Conservation (phyloP, 768 basidiomycete genomes). For the Mycena filopes region DNA sequence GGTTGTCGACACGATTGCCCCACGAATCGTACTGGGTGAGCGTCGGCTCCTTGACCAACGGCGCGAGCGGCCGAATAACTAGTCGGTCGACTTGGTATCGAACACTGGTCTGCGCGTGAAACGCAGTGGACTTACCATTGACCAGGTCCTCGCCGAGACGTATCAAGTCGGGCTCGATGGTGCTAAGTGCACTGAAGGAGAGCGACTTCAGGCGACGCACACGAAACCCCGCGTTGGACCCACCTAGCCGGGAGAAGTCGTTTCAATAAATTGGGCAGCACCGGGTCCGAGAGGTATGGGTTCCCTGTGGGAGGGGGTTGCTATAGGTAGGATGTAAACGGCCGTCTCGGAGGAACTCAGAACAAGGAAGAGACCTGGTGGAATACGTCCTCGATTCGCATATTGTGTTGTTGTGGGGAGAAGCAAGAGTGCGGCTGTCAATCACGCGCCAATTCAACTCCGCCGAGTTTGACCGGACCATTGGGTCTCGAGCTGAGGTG, state of each 20-base stretch:
- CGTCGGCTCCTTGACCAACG: constrained; percentile 57
- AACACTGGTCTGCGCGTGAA: not conserved
- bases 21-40: constrained; percentile 81
- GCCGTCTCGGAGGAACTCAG: too few species aligned
- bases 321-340: constrained; percentile 1
- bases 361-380: constrained; percentile 23
- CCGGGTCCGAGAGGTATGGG: constrained; percentile 70
- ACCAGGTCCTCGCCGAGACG: constrained; percentile 67
- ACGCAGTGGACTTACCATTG: constrained; percentile 53
- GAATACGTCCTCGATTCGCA: constrained; percentile 31
- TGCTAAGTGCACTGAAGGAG: constrained; percentile 50
- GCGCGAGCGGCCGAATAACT: constrained; percentile 68
- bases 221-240: constrained; percentile 15
- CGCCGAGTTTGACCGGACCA: too few species aligned
- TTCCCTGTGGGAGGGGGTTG: constrained; percentile 56
- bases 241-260: constrained; percentile 63
- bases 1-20: constrained; percentile 71
- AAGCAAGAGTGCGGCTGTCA: not conserved
- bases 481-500: too few species aligned
- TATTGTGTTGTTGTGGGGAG: too few species aligned
- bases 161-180: constrained; percentile 70
- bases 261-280: constrained; percentile 68
- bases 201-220: not conserved
- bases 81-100: constrained; percentile 1
- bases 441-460: not conserved